These are phyloP conservation scores for Epichloe sp. DNA, from an alignment of 2,329 filamentous ascomycete species.

Conservation along the genomic window DNA sequence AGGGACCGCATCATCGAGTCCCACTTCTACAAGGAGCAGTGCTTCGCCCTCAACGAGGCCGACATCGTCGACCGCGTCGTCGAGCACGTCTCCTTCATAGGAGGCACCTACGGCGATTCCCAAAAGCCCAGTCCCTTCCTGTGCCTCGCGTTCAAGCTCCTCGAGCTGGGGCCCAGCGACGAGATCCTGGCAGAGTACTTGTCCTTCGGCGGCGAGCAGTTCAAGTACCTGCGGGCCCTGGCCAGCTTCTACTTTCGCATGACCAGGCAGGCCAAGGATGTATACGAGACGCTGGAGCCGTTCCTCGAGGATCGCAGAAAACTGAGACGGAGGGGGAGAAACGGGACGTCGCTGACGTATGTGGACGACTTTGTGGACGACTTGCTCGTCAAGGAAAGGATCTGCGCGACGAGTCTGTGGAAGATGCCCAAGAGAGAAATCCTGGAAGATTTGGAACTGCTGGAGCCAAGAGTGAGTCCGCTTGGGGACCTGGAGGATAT, in stretches of 20 bases:
- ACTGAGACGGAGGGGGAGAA: conserved; percentile 60
- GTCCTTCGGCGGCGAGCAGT: conserved; percentile 57
- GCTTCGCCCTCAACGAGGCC: conserved; percentile 81
- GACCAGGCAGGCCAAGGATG: conserved; percentile 68
- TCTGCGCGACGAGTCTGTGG: conserved; percentile 85
- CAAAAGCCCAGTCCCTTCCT: conserved; percentile 89
- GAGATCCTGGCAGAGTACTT: conserved; percentile 73
- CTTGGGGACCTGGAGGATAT: conserved; percentile 67
- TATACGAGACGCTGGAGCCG: conserved; percentile 71
- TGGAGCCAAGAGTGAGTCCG: conserved; percentile 77
- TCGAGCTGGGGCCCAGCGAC: conserved; percentile 73
- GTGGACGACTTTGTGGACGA: conserved; percentile 94
- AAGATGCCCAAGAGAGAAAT: conserved; percentile 74
- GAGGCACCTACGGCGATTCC: conserved; percentile 71
- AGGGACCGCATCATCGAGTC: conserved; percentile 89
- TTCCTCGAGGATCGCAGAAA: conserved; percentile 74
- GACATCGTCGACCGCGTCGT: conserved; percentile 80
- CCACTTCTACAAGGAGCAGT: conserved; percentile 98
- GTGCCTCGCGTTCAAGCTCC: conserved; percentile 85
- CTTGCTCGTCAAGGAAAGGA: conserved; percentile 71
- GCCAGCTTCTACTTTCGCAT: conserved; percentile 89
- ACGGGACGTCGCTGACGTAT: conserved; percentile 62
- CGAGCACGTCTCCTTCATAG: conserved; percentile 67
- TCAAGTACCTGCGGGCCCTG: conserved; percentile 80
- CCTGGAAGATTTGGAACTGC: conserved; percentile 74